Conservation (phyloP, 78 protist species). For the Chrysochromulina parva region DNA sequence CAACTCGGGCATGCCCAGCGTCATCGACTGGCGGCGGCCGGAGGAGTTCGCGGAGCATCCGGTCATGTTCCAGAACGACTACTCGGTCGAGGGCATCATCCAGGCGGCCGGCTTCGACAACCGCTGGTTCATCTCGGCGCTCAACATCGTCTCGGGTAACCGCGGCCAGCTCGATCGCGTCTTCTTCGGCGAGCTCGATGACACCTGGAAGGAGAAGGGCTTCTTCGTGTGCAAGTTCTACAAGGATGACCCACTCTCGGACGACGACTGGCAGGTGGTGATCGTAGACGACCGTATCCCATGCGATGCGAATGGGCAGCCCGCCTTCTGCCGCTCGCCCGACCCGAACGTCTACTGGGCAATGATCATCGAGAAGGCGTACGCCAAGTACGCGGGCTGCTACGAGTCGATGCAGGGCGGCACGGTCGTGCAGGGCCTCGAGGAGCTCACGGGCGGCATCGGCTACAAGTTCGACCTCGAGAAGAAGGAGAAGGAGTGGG, state of each 20-base stretch:
- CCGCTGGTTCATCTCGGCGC: constrained; percentile 10
- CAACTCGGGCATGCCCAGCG: background rate
- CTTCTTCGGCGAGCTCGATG: background rate
- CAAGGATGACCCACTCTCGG: background rate
- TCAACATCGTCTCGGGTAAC: background rate
- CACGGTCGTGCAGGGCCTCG: constrained; percentile 16
- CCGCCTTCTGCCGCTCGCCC: background rate
- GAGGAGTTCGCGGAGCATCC: background rate
- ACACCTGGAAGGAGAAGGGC: background rate
- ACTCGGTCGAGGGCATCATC: background rate
- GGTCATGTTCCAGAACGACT: background rate
- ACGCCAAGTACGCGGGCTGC: background rate
- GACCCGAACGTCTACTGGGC: background rate
- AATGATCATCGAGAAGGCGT: constrained; percentile 12
- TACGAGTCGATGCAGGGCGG: constrained; percentile 20
- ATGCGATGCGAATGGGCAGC: background rate
- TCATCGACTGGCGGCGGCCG: background rate
- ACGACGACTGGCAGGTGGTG: constrained; percentile 24
- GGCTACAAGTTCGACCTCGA: background rate
- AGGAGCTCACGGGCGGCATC: constrained; percentile 17
- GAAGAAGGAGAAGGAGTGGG: too few relatives aligned
- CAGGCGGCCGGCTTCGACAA: background rate
- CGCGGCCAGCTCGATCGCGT: background rate
- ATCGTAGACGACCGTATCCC: constrained; percentile 7
- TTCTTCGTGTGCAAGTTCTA: background rate